These are phyloP conservation scores for Berkeleyomyces rouxiae DNA, from an alignment of 2,329 filamentous ascomycete species.

Conservation along the genomic window DNA sequence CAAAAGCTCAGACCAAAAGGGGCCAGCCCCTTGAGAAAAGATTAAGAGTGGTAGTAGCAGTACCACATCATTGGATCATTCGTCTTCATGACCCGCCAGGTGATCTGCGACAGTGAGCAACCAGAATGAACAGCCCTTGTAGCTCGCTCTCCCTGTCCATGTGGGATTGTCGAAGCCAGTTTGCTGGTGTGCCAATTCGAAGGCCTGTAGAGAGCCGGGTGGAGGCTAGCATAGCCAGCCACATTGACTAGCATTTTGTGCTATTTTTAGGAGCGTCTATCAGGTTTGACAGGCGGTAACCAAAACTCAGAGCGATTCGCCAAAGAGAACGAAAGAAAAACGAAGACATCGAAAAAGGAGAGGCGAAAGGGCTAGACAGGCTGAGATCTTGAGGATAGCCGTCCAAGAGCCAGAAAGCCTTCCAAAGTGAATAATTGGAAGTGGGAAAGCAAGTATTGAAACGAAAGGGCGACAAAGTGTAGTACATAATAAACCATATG, in stretches of 20 bases:
- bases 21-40: constrained; percentile 2
- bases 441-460: neutral
- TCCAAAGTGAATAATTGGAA: neutral
- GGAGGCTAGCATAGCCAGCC: neutral
- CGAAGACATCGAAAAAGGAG: neutral
- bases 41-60: neutral
- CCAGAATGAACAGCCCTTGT: neutral
- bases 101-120: neutral
- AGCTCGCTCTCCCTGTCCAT: neutral
- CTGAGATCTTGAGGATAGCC: neutral
- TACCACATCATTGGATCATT: neutral
- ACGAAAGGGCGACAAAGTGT: neutral
- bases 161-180: neutral
- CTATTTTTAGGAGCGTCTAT: neutral
- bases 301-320: neutral
- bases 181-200: neutral
- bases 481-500: neutral
- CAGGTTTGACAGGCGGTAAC: neutral
- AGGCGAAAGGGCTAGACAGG: constrained; percentile 1
- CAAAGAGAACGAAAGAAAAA: neutral
- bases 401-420: neutral
- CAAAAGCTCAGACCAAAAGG: neutral
- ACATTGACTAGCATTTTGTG: neutral
- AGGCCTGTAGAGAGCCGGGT: neutral
- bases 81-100: neutral